Evolutionary conservation across 306 rosid species (phyloP), one percentile per base, ranked within the genome.

Genomic region (Styphnolobium japonicum): DNA sequence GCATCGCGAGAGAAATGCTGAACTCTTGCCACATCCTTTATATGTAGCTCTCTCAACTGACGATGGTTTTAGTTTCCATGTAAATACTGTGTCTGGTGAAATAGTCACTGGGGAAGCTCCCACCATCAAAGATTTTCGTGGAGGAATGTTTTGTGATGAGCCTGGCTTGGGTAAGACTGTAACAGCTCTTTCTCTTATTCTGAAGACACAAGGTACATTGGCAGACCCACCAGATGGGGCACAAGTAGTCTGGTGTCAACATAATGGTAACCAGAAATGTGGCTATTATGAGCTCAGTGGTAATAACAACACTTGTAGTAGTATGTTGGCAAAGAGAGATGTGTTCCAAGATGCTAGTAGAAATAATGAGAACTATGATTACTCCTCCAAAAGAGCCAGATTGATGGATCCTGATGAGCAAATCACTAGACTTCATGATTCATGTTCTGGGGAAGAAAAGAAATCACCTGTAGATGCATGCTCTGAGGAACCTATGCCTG

Each of bases 131-230:
- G 98, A 95, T 85, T 95, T 95, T 67, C 86, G 82, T 46, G 98
- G 98, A 83, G 98, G 98, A 67, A 80, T 95, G 93, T 95, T 95
- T 62, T 95, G 98, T 78, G 98, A 95, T 60, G 98, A 95, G 79
- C 98, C 98, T 56, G 98, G 98, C 77, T 85, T 95, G 88, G 98
- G 98, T 53, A 95, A 95, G 94, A 95, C 98, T 36, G 92, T 95
- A 78, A 95, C 98, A 25, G 89, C 97, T 56, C 94, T 95, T 64
- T 90, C 98, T 65, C 96, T 95, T 56, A 89, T 92, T 76, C 58
- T 91, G 81, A 95, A 95, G 92, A 88, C 98, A 8, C 96, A 81
- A 55, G 96, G 98, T 77, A 87, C 86, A 11, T 80, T 88, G 83
- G 93, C 96, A 63, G 87, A 87, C 27, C 93, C 97, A 16, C 98